A percentile compares a stretch with the other conserved stretches of the same genome.
phyloP scores from a whole-genome alignment of 2,329 filamentous ascomycete species.

The Aspergillus novofumigatus region DNA sequence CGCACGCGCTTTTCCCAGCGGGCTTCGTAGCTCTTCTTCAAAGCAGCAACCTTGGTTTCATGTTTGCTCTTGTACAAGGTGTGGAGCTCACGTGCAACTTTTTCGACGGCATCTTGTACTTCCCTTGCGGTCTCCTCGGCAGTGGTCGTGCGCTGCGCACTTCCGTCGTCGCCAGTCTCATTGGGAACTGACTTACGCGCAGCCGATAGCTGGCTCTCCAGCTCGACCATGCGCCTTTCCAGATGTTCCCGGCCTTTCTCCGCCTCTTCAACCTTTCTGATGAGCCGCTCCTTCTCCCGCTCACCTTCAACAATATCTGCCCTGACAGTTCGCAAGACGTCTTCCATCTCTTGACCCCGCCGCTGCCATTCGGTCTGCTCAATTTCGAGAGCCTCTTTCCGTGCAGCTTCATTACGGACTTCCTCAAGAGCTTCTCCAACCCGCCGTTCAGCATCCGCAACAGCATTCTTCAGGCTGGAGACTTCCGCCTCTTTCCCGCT shows the following conservation, averaged over 20 bases:
- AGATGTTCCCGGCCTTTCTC: constrained; percentile 55
- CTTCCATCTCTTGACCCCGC: constrained; percentile 80
- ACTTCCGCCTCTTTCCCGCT: constrained; percentile 93
- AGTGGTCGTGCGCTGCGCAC: constrained; percentile 35
- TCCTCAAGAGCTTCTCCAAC: constrained; percentile 82
- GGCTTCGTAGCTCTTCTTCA: constrained; percentile 76
- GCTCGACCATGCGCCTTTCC: constrained; percentile 43
- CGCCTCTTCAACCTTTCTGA: constrained; percentile 69
- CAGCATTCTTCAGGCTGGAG: constrained; percentile 76
- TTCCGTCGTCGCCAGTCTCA: constrained; percentile 28
- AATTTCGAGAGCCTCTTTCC: constrained; percentile 66
- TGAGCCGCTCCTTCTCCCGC: constrained; percentile 74
- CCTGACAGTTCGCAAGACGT: constrained; percentile 71
- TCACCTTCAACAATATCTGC: constrained; percentile 75
- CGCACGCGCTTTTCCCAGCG: constrained; percentile 85
- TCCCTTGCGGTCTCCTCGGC: constrained; percentile 54
- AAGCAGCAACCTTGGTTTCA: constrained; percentile 86
- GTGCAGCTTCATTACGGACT: constrained; percentile 69
- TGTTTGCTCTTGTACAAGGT: constrained; percentile 95
- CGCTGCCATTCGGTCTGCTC: constrained; percentile 82
- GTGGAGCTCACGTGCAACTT: constrained; percentile 90
- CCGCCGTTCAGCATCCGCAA: constrained; percentile 85
- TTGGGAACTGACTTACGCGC: constrained; percentile 30
- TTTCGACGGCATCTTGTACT: constrained; percentile 80
- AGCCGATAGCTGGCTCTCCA: constrained; percentile 44